These are phyloP conservation scores for Kodamaea fungicola DNA, from an alignment of 1,139 yeast species.

Conservation along the genomic window DNA sequence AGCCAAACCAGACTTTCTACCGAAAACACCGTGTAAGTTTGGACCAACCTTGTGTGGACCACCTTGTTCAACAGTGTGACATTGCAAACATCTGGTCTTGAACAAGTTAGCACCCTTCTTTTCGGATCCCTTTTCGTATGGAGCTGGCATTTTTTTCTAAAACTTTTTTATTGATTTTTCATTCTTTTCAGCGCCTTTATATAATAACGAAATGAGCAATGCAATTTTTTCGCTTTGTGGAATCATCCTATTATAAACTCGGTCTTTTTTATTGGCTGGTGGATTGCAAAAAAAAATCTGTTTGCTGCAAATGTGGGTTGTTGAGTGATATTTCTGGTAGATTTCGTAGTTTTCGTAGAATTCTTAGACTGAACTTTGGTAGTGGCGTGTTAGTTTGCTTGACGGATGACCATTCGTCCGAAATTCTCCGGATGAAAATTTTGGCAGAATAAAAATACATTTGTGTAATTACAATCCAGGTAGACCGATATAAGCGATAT, in stretches of 20 bases:
- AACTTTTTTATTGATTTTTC: background rate
- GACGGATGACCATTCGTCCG: no score
- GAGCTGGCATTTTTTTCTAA: conserved; percentile 52
- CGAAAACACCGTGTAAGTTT: conserved; percentile 91
- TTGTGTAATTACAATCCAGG: no score
- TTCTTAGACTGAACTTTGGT: no score
- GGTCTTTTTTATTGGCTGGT: conserved; percentile 5
- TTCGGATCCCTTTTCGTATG: conserved; percentile 73
- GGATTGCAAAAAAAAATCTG: background rate
- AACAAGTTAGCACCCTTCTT: conserved; percentile 98
- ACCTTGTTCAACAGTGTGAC: conserved; percentile 95
- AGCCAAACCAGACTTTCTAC: conserved; percentile 90
- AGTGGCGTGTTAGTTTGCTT: no score
- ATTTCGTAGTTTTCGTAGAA: no score
- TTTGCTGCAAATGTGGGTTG: no score
- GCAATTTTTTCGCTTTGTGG: conserved; percentile 1
- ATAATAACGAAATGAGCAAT: conserved; percentile 4
- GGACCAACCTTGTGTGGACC: conserved; percentile 99
- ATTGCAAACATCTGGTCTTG: conserved; percentile 98
- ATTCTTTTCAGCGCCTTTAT: conserved; percentile 9
- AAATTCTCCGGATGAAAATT: no score
- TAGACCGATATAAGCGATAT: no score
- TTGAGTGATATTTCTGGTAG: no score
- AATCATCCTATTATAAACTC: conserved; percentile 3
- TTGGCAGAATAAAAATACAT: no score